These are phyloP conservation scores for Xylaria sp. DNA, from an alignment of 2,329 filamentous ascomycete genomes.

Conservation along the genomic window DNA sequence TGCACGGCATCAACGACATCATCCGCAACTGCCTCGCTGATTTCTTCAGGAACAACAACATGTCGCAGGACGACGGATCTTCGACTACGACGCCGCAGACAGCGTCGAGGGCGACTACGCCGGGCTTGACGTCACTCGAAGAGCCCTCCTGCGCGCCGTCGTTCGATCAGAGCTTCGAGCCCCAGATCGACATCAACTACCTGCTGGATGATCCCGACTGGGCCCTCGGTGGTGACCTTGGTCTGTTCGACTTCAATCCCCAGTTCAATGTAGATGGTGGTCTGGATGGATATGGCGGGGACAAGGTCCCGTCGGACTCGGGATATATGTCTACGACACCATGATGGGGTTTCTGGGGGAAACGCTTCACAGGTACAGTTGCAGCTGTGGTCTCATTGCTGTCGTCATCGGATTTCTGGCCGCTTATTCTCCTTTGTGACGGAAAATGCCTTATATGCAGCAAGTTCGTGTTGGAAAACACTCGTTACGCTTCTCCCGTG, in stretches of 20 bases:
- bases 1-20: constrained; percentile 44
- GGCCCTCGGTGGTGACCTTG: constrained; percentile 5
- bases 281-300: constrained; percentile 32
- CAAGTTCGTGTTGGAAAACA: neutral
- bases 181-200: constrained; percentile 37
- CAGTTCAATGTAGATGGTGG: constrained; percentile 30
- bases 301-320: constrained; percentile 46
- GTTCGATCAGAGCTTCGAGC: constrained; percentile 21
- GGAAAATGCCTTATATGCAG: neutral
- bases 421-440: constrained; percentile 1
- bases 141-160: constrained; percentile 15
- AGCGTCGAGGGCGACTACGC: constrained; percentile 39
- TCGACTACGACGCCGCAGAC: constrained; percentile 40
- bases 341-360: constrained; percentile 31
- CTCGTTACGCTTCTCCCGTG: neutral
- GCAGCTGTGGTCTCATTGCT: neutral
- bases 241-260: constrained; percentile 33
- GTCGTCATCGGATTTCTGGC: constrained; percentile 1
- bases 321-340: constrained; percentile 46
- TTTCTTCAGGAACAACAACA: constrained; percentile 42
- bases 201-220: constrained; percentile 36
- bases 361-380: neutral
- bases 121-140: constrained; percentile 22
- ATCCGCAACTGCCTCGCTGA: constrained; percentile 44
- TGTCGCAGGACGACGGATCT: constrained; percentile 40